Evolutionary conservation across 495 filamentous ascomycete species (phyloP).

Genomic region (Cercophora scortea): DNA sequence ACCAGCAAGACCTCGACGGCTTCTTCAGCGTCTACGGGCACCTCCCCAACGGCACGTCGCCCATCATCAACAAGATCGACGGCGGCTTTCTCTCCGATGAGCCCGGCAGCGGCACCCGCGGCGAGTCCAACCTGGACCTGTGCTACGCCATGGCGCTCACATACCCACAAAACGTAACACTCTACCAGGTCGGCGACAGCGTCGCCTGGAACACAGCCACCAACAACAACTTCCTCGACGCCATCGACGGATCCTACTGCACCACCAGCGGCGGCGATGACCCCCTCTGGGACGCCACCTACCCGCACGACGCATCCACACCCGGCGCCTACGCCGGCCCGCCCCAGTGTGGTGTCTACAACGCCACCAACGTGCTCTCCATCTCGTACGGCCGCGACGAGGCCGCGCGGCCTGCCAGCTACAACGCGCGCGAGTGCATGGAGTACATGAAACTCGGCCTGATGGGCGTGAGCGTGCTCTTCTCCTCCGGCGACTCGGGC

Average conservation of each 20-base stretch:
- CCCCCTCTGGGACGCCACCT: constrained; percentile 35
- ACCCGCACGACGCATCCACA: constrained; percentile 35
- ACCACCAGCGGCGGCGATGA: constrained; percentile 33
- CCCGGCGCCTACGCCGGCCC: constrained; percentile 3
- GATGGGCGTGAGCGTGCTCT: constrained; percentile 48
- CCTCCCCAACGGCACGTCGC: constrained; percentile 2
- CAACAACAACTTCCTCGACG: constrained; percentile 40
- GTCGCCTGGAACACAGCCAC: constrained; percentile 43
- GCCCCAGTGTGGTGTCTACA: constrained; percentile 42
- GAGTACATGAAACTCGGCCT: constrained; percentile 55
- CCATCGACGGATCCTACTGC: constrained; percentile 54
- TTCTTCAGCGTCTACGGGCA: constrained; percentile 2
- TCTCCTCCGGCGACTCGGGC: constrained; percentile 53
- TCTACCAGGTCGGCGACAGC: constrained; percentile 51
- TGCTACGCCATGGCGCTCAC: constrained; percentile 26
- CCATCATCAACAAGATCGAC: constrained; percentile 14
- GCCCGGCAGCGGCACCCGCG: constrained; percentile 17
- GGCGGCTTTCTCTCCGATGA: constrained; percentile 14
- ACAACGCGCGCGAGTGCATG: constrained; percentile 20
- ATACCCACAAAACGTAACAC: constrained; percentile 48
- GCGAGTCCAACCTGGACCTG: constrained; percentile 23
- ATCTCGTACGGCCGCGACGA: constrained; percentile 25
- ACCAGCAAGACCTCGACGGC: constrained; percentile 19
- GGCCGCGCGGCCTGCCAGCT: constrained; percentile 12
- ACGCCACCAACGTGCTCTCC: constrained; percentile 25